phyloP scores from a whole-genome alignment of 1,139 yeast genomes.

The Kazachstania sp. region DNA sequence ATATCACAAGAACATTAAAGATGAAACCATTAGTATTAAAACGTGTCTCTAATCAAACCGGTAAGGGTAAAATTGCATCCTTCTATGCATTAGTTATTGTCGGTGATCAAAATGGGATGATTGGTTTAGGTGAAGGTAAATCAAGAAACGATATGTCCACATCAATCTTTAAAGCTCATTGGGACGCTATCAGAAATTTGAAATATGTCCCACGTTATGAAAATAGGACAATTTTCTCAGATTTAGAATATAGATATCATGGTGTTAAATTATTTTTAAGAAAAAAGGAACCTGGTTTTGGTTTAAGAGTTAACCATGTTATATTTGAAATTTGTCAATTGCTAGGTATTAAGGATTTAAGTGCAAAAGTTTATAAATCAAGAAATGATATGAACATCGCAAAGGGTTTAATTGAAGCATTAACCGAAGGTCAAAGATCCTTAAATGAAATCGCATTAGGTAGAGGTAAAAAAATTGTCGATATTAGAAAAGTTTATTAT shows the following conservation, averaged over 20 bases:
- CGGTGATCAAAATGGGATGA: slow-evolving; percentile 89
- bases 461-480: slow-evolving; percentile 93
- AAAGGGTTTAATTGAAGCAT: slow-evolving; percentile 82
- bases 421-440: slow-evolving; percentile 63
- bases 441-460: slow-evolving; percentile 83
- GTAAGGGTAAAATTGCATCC: slow-evolving; percentile 84
- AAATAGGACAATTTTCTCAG: slow-evolving; percentile 83
- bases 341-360: slow-evolving; percentile 89
- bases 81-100: slow-evolving; percentile 82
- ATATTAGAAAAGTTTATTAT: slow-evolving; percentile 83
- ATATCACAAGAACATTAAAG: slow-evolving; percentile 49
- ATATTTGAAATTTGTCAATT: slow-evolving; percentile 88
- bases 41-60: slow-evolving; percentile 85
- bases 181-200: slow-evolving; percentile 89
- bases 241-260: slow-evolving; percentile 73
- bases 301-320: slow-evolving; percentile 84
- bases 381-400: slow-evolving; percentile 93
- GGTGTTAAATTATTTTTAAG: slow-evolving; percentile 76
- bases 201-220: slow-evolving; percentile 79
- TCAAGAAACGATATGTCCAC: slow-evolving; percentile 69
- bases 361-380: slow-evolving; percentile 85
- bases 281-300: slow-evolving; percentile 91
- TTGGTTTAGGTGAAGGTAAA: slow-evolving; percentile 94
- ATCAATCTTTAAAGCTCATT: slow-evolving; percentile 80
- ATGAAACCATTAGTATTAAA: slow-evolving; percentile 65